Conservation (phyloP, 2,329 filamentous ascomycete genomes). For the Ascomycota sp. region DNA sequence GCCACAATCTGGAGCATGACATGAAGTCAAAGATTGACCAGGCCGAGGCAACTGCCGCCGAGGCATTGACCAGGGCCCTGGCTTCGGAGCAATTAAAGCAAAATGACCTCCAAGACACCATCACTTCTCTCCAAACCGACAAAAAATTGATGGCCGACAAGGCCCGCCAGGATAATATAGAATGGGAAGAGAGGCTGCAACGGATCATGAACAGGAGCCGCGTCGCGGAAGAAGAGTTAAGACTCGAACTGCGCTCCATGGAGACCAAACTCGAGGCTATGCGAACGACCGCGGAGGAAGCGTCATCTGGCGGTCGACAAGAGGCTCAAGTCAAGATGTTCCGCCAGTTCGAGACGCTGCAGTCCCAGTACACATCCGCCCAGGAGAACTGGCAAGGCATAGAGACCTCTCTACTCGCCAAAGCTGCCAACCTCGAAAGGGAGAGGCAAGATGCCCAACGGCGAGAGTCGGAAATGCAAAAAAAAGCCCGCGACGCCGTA, state of each 20-base stretch:
- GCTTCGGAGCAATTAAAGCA: conserved; percentile 41
- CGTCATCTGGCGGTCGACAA: conserved; percentile 59
- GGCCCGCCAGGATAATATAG: conserved; percentile 44
- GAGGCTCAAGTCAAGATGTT: conserved; percentile 78
- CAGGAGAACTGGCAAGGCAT: conserved; percentile 97
- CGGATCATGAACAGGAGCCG: conserved; percentile 51
- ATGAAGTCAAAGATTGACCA: conserved; percentile 46
- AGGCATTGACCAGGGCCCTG: conserved; percentile 44
- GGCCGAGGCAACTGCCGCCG: conserved; percentile 42
- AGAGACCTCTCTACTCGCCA: conserved; percentile 63
- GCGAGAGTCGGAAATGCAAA: conserved; percentile 70
- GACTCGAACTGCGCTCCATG: conserved; percentile 53
- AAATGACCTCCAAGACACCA: conserved; percentile 33
- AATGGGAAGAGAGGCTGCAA: conserved; percentile 52
- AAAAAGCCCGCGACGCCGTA: conserved; percentile 74
- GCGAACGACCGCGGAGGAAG: conserved; percentile 71
- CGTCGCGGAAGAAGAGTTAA: conserved; percentile 54
- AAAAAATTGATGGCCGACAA: conserved; percentile 57
- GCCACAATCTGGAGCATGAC: conserved; percentile 49
- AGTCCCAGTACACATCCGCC: conserved; percentile 85
- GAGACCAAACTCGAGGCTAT: conserved; percentile 84
- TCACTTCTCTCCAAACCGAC: conserved; percentile 53
- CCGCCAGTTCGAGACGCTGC: conserved; percentile 83
- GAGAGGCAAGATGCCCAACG: conserved; percentile 73
- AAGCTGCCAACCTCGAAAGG: conserved; percentile 62